Base-by-base conservation (phyloP, 2,329 filamentous ascomycete genomes). In the Pseudocercospora fijiensis region DNA sequence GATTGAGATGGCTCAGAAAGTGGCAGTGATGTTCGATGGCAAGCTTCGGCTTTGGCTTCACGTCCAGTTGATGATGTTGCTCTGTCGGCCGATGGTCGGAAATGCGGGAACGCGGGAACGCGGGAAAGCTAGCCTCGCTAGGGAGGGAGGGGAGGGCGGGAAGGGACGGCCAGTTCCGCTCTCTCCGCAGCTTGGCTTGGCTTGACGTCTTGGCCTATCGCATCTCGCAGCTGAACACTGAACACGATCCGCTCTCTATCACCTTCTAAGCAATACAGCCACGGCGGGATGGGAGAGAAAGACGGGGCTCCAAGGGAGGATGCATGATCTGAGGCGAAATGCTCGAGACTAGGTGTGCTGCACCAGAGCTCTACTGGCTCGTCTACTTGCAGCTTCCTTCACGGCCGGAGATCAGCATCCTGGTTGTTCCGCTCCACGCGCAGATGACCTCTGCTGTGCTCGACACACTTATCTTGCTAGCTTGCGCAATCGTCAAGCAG, bases 11-110 rank as follows among this genome's bases (percentile, higher is more conserved):
- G 60, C 53, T 57, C 24, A 47, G 62, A 61, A 57, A 61, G 27
- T 53, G 41, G 57, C 18, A n/a, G 22, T 43, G 62, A n/a, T 60
- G 55, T 22, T 52, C 27, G 56, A 28, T 24, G 11, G 20, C 58
- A 43, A 33, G 20, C 58, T 52, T 52, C 52, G 59, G 55, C 58
- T 52, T 52, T 47, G 59, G 55, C 61, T 58, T 41, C 60, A 63
- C 65, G 65, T 58, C 16, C 33, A 47, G 52, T 49, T 45, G 33
- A 51, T 52, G 57, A 59, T 59, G 57, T 52, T 47, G 11, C 16
- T 4, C 16, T 8, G 28, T 30, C 28, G 28, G 37, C 37, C 18
- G n/a, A n/a, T n/a, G n/a, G n/a, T n/a, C n/a, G n/a, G n/a, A n/a
- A n/a, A n/a, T n/a, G n/a, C n/a, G n/a, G n/a, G n/a, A n/a, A n/a